phyloP scores from a whole-genome alignment of 202 grass and related monocot genomes.

The Hordeum pubiflorum region DNA sequence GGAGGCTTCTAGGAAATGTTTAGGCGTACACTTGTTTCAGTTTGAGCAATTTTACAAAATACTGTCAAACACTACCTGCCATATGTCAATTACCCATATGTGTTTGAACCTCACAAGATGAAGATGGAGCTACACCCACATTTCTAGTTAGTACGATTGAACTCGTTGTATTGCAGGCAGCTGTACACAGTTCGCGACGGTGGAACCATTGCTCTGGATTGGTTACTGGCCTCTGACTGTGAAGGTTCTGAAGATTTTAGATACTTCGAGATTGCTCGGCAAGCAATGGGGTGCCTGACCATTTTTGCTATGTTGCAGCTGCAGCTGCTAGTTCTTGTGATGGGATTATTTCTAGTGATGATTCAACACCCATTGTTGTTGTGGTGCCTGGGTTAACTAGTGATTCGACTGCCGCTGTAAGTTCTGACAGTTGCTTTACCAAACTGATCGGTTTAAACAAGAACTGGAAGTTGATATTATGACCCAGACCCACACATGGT shows the following conservation, averaged over 20 bases:
- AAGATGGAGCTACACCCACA: background rate
- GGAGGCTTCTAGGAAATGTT: background rate
- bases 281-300: constrained; percentile 21
- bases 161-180: constrained; percentile 45
- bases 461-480: constrained; percentile 6
- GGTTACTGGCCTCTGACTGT: constrained; percentile 62
- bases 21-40: background rate
- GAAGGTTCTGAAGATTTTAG: constrained; percentile 34
- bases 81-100: background rate
- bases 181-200: constrained; percentile 68
- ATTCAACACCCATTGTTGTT: constrained; percentile 66
- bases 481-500: background rate
- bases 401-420: constrained; percentile 88
- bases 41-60: background rate
- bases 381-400: constrained; percentile 87
- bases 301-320: constrained; percentile 38
- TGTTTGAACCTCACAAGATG: background rate
- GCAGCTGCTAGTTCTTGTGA: constrained; percentile 31
- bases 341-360: constrained; percentile 48
- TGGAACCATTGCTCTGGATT: constrained; percentile 95
- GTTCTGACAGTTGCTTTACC: constrained; percentile 9
- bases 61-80: background rate
- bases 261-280: constrained; percentile 14
- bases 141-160: background rate
- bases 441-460: constrained; percentile 13